phyloP scores from a whole-genome alignment of 352 stramenopile genomes.

The Aphanomyces invadans region DNA sequence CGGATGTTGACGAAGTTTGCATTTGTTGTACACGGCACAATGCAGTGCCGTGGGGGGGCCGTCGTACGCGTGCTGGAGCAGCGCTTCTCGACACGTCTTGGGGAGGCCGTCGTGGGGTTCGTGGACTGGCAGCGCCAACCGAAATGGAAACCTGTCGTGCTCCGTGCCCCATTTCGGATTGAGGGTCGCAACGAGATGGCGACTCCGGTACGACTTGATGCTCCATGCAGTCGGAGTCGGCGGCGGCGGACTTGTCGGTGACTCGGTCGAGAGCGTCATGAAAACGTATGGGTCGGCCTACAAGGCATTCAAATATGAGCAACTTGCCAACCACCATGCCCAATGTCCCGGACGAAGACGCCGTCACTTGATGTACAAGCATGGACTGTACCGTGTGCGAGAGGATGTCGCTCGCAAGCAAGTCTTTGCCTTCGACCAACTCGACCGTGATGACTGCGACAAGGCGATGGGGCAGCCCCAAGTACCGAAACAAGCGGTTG shows the following conservation, averaged over 20 bases:
- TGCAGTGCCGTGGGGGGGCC: slow-evolving; percentile 50
- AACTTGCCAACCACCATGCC: not conserved
- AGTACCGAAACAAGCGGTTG: slow-evolving; percentile 71
- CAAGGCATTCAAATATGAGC: not conserved
- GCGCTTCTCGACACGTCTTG: slow-evolving; percentile 40
- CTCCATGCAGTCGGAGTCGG: slow-evolving; percentile 49
- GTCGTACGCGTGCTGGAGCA: slow-evolving; percentile 54
- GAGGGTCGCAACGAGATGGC: slow-evolving; percentile 39
- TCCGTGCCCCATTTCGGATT: slow-evolving; percentile 45
- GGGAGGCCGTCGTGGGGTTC: slow-evolving; percentile 35
- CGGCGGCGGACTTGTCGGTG: slow-evolving; percentile 29
- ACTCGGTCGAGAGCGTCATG: slow-evolving; percentile 39
- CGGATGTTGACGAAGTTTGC: slow-evolving; percentile 63
- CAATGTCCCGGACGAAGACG: too few species aligned
- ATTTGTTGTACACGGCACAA: slow-evolving; percentile 71
- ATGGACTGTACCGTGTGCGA: slow-evolving; percentile 46
- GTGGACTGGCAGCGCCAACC: slow-evolving; percentile 71
- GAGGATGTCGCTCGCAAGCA: slow-evolving; percentile 62
- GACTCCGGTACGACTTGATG: slow-evolving; percentile 65
- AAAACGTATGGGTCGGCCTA: slow-evolving; percentile 75
- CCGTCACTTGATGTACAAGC: too few species aligned
- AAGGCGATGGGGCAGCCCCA: slow-evolving; percentile 67
- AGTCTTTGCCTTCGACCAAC: slow-evolving; percentile 57
- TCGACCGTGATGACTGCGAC: slow-evolving; percentile 58
- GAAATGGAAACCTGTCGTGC: slow-evolving; percentile 60